Evolutionary conservation across 768 basidiomycete genomes (phyloP).

Genomic region (Mycena rosella): DNA sequence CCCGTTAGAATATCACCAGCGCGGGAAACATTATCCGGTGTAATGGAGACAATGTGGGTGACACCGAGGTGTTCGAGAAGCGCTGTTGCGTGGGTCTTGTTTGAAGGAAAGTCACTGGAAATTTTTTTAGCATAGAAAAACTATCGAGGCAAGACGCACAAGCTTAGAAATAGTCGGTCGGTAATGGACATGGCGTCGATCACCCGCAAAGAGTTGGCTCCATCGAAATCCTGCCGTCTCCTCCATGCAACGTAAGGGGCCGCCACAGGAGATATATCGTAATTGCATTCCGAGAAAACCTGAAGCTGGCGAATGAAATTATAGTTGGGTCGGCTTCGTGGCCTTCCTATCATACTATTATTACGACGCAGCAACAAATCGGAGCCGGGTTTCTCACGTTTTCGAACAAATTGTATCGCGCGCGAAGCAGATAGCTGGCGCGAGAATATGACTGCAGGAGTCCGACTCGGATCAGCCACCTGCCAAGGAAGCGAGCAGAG

Average conservation of each 20-base stretch:
- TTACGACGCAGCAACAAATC: conserved; percentile 17
- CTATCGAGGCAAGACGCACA: conserved; percentile 48
- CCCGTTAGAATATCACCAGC: conserved; percentile 35
- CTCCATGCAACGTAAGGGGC: conserved; percentile 55
- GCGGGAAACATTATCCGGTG: conserved; percentile 50
- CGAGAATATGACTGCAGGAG: conserved; percentile 47
- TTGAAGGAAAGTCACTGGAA: conserved; percentile 54
- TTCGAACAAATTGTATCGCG: conserved; percentile 50
- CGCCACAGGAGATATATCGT: conserved; percentile 45
- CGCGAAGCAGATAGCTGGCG: conserved; percentile 47
- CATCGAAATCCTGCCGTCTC: conserved; percentile 54
- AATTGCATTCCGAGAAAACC: conserved; percentile 53
- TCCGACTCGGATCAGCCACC: neutral
- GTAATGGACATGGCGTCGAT: conserved; percentile 51
- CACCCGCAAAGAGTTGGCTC: conserved; percentile 50
- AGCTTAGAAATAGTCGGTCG: conserved; percentile 51
- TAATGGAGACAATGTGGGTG: conserved; percentile 56
- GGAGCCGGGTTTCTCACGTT: conserved; percentile 42
- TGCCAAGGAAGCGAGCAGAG: neutral
- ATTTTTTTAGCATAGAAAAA: neutral
- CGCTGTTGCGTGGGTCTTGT: conserved; percentile 47
- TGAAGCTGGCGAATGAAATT: conserved; percentile 57
- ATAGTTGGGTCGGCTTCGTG: conserved; percentile 55
- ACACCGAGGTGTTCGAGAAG: conserved; percentile 51
- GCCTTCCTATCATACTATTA: conserved; percentile 46